Base-by-base conservation (phyloP, 306 rosid species). In the Glycyrrhiza uralensis region DNA sequence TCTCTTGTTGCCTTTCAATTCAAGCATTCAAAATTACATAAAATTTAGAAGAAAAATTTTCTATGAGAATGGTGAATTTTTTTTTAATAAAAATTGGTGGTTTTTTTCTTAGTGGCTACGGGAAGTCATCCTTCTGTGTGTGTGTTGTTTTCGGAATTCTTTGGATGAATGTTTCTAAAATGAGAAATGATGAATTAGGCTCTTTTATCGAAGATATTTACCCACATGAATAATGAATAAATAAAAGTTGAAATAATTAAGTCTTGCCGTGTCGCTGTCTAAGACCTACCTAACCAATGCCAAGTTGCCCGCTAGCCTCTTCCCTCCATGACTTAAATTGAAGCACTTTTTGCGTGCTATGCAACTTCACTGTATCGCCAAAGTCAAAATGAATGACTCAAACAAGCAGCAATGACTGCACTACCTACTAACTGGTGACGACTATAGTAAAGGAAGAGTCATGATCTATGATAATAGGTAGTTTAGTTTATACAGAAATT, bases 281-380 rank as follows among this genome's bases (percentile, higher is more conserved):
- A 15, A 22, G 35, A 66, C 68, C 42, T 22, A 76, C 75, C 80
- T 15, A 46, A 57, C 70, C 28, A 45, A n/a, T n/a, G n/a, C n/a
- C n/a, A n/a, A n/a, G n/a, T n/a, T n/a, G n/a, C n/a, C n/a, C n/a
- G n/a, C n/a, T n/a, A n/a, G n/a, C n/a, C n/a, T n/a, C n/a, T n/a
- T n/a, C n/a, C n/a, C 19, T 29, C 39, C 56, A 29, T 46, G 11
- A 39, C 33, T 22, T 36, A 4, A 41, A 23, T 58, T 32, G 60
- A 17, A 1, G 39, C 39, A 33, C 39, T 33, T 33, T 33, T 33
- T 33, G 39, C 39, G 39, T 17, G 18, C 59, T 4, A 7, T 0
- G 39, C 63, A 6, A 2, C 51, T 11, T 69, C 75, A 52, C 52
- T 32, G 7, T 4, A 0, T 3, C 10, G 1, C 20, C 58, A n/a